Evolutionary conservation across 1,284 basidiomycete species (phyloP), one percentile per base, ranked within the genome.

Genomic region (Trichosporon sp.): DNA sequence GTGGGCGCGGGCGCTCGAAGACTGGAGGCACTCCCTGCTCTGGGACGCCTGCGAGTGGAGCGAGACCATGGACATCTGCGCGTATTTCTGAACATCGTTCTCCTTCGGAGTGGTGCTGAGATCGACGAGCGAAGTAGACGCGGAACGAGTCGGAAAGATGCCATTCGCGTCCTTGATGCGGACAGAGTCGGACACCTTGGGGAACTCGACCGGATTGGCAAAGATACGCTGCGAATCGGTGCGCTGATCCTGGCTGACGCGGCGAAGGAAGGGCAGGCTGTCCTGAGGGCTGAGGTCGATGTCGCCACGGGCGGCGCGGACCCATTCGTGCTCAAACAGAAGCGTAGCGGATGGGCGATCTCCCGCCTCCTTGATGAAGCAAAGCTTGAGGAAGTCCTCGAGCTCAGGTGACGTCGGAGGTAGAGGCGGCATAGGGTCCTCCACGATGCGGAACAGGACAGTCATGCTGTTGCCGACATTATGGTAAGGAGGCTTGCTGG

Each of bases 361-460:
- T 11, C 84, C 79, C 5, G 96, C 93, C 75, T 96, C 90, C 85
- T 97, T 98, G 80, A 91, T 85, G 85, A 98, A 97, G 82, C 96
- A 98, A 73, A 88, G 87, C 48, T 84, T 86, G 37, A 98, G 84
- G 82, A 98, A 96, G 78, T 93, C 90, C 71, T 87, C 84, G 5
- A 97, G 87, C 21, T 89, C 86, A 4, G 88, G 86, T 2, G 94
- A 94, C 76, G 90, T 90, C 11, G 87, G 89, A 0, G 96, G 95
- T 63, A 96, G 85, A 0, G 93, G 93, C 32, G 95, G 94, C 85
- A 89, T 90, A 10, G 89, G 89, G 77, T 97, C 94, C 80, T 96
- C 94, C 56, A 98, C 96, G 80, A 98, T 97, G 61, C 92, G 90
- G 86, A 94, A 98, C 91, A 98, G 94, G 68, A 95, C 93, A 92